Evolutionary conservation across 768 basidiomycete species (phyloP).

Genomic region (Melanogaster broomeanus): DNA sequence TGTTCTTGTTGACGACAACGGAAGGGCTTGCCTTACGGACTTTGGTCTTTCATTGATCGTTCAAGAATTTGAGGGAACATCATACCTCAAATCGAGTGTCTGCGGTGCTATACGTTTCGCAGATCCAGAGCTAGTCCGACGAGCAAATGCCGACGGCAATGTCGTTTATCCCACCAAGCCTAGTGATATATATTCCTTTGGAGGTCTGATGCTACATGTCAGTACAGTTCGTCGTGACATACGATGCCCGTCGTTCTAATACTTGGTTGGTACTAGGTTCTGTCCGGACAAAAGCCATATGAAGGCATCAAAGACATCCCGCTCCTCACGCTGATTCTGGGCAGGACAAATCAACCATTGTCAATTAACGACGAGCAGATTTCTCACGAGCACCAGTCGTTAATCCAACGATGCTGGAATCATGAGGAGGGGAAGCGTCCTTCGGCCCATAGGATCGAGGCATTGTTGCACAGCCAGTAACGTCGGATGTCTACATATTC

Average conservation of each 20-base stretch:
- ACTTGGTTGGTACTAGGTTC: constrained; percentile 10
- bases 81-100: constrained; percentile 33
- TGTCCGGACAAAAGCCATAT: constrained; percentile 22
- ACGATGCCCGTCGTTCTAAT: constrained; percentile 7
- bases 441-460: constrained; percentile 7
- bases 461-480: constrained; percentile 1
- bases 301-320: background rate
- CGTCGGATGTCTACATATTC: background rate
- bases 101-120: constrained; percentile 47
- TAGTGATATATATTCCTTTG: constrained; percentile 33
- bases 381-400: background rate
- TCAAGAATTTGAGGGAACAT: constrained; percentile 26
- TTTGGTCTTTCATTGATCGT: constrained; percentile 41
- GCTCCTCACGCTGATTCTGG: background rate
- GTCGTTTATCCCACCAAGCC: constrained; percentile 14
- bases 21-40: constrained; percentile 47
- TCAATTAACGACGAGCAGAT: constrained; percentile 1
- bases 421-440: constrained; percentile 17
- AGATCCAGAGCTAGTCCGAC: constrained; percentile 36
- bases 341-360: constrained; percentile 15
- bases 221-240: background rate
- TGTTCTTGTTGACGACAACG: constrained; percentile 42
- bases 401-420: constrained; percentile 22
- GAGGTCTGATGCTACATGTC: constrained; percentile 38
- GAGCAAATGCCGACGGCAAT: background rate